These are phyloP conservation scores for Aspergillus glaucus DNA, from an alignment of 2,329 filamentous ascomycete species.

Conservation along the genomic window DNA sequence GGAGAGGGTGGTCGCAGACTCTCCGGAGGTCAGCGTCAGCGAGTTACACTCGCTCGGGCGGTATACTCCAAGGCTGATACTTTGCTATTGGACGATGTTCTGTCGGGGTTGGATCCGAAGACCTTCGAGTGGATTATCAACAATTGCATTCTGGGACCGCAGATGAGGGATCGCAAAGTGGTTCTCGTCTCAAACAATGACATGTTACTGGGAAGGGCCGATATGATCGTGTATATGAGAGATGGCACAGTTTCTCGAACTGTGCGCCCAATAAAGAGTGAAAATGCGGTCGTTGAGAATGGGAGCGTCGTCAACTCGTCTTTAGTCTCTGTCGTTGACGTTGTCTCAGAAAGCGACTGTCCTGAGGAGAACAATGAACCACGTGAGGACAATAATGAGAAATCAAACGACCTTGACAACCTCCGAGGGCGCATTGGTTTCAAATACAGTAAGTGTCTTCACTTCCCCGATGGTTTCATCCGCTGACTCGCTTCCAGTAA, in stretches of 20 bases:
- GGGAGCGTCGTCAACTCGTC: not conserved
- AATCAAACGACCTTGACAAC: not conserved
- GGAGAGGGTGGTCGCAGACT: constrained; percentile 58
- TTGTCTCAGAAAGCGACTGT: not conserved
- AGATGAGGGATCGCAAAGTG: constrained; percentile 3
- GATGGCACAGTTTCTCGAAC: constrained; percentile 1
- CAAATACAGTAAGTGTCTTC: constrained; percentile 1
- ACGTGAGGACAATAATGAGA: not conserved
- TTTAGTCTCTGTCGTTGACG: not conserved
- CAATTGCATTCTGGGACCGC: constrained; percentile 6
- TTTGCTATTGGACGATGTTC: constrained; percentile 48
- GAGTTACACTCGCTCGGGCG: constrained; percentile 52
- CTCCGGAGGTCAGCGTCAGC: constrained; percentile 57
- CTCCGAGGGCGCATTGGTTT: not conserved
- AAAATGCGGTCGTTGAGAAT: no score
- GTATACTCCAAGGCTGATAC: constrained; percentile 52
- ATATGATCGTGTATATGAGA: constrained; percentile 5
- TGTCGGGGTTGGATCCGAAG: constrained; percentile 7
- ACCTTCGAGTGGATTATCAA: constrained; percentile 4
- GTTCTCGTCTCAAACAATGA: constrained; percentile 6
- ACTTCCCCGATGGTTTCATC: not conserved
- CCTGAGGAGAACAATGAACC: not conserved
- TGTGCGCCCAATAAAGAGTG: not conserved
- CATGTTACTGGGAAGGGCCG: constrained; percentile 3
- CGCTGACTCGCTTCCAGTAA: constrained; percentile 1